phyloP scores from a whole-genome alignment of 495 filamentous ascomycete species.

The Talaromyces adpressus region DNA sequence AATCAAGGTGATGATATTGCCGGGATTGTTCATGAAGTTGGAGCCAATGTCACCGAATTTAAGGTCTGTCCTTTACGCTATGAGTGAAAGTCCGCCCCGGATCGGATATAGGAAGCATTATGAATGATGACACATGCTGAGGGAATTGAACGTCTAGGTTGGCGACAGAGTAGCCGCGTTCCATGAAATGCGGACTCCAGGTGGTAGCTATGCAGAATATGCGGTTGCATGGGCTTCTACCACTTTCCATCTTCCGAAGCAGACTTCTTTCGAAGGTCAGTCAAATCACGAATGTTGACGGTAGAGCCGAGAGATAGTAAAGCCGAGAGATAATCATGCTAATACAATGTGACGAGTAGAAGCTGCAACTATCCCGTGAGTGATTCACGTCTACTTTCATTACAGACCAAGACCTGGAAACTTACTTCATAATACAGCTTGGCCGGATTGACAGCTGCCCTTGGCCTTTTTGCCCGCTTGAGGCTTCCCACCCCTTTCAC shows the following conservation, averaged over 20 bases:
- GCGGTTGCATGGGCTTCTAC: constrained; percentile 55
- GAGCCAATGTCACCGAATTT: constrained; percentile 35
- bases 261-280: constrained; percentile 53
- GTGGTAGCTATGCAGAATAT: constrained; percentile 65
- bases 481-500: constrained; percentile 36
- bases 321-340: not conserved
- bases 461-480: constrained; percentile 30
- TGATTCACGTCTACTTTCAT: not conserved
- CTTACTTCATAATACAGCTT: constrained; percentile 34
- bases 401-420: not conserved
- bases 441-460: constrained; percentile 65
- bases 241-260: constrained; percentile 60
- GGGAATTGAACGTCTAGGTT: constrained; percentile 10
- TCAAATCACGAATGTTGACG: not conserved
- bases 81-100: no score
- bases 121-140: not conserved
- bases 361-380: constrained; percentile 50
- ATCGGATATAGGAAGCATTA: no score
- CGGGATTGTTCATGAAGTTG: constrained; percentile 44
- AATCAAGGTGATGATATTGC: constrained; percentile 42
- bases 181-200: constrained; percentile 49
- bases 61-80: constrained; percentile 10
- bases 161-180: constrained; percentile 70
- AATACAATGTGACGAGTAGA: constrained; percentile 22
- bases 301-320: not conserved